These are phyloP conservation scores for Pleurozium schreberi DNA, from an alignment of 225 moss, liverwort and hornwort genomes.

Conservation along the genomic window DNA sequence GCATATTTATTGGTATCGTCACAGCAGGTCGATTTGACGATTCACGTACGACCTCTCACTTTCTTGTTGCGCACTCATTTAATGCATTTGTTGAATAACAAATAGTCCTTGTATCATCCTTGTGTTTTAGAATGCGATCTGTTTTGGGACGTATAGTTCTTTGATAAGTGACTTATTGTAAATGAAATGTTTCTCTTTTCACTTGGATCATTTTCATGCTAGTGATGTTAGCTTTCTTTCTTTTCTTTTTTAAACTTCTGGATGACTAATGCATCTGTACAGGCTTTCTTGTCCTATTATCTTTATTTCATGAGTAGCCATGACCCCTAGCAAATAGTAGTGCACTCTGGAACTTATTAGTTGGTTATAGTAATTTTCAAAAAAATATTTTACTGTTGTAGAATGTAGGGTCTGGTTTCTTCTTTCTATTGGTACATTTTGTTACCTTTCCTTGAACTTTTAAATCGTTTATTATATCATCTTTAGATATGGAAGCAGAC, in stretches of 20 bases:
- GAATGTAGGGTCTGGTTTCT: neutral
- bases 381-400: neutral
- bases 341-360: neutral
- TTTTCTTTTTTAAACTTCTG: neutral
- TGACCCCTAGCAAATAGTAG: neutral
- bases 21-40: constrained; percentile 66
- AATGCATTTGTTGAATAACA: neutral
- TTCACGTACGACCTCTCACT: constrained; percentile 27
- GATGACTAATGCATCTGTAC: neutral
- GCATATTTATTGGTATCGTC: constrained; percentile 91
- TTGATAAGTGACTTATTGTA: neutral
- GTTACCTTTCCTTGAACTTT: neutral
- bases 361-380: neutral
- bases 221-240: neutral
- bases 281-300: neutral
- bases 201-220: neutral
- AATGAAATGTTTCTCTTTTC: neutral
- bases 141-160: neutral
- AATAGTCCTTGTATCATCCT: neutral
- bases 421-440: neutral
- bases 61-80: neutral
- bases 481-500: neutral
- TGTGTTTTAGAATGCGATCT: neutral
- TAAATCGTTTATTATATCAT: neutral
- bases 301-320: neutral